Base-by-base conservation (phyloP, 805 yeast species). In the Ogataea zsoltii region DNA sequence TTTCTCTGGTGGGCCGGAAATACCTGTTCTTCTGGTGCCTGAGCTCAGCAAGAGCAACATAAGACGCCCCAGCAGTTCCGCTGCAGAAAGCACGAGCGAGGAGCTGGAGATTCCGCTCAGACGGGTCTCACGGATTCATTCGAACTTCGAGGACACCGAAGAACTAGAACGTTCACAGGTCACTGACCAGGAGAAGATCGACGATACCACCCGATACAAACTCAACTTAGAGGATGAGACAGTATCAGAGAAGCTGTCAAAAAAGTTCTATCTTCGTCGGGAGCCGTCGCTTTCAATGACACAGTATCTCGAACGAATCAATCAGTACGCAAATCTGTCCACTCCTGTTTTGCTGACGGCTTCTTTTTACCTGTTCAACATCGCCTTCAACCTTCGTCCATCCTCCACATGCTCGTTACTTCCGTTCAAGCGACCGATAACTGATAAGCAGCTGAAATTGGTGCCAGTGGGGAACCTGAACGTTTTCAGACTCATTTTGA, bases 401-500 rank as follows among this genome's bases (percentile, higher is more conserved):
- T 38, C 44, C 28, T 43, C 53, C 23, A 46, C 44, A 31, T 38
- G 46, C 16, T 46, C 50, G 11, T 29, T 43, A 12, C 33, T 45
- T 15, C 55, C 58, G 2, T 40, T 41, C 30, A 25, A 39, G n/a
- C 37, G 42, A 7, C 52, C 53, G 17, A n/a, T 31, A n/a, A 23
- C 19, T n/a, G 19, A 38, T 13, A 38, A 32, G 13, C 38, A 33
- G 6, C 13, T 61, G 3, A 33, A 45, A 31, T 52, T 65, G 62
- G 42, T 65, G 23, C 64, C 66, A 2, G 54, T 74, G 11, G 65
- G 69, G 33, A 56, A 59, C 6, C 52, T 66, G 37, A 73, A 74
- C 45, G 70, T 66, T 5, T 69, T 71, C 48, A 51, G 79, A 28
- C 53, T 74, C 36, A 53, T 71, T 7, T 57, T 73, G 45, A 68